Evolutionary conservation across 2,329 filamentous ascomycete species (phyloP).

Genomic region (Claviceps lovelessii): DNA sequence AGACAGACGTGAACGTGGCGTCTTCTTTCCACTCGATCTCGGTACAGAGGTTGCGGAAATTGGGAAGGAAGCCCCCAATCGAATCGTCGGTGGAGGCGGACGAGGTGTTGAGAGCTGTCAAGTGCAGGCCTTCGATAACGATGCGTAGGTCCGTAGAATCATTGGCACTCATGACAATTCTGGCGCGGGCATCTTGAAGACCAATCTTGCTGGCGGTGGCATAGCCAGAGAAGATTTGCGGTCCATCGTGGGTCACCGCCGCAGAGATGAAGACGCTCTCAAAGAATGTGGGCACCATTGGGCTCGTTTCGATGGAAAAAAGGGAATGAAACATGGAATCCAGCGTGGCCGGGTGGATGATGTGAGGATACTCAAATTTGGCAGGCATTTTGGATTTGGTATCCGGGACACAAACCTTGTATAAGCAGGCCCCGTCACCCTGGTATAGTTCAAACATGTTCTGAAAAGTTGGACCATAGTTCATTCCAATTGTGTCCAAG

Average conservation of each 20-base stretch:
- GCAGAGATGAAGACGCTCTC: conserved; percentile 32
- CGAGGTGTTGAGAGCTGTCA: conserved; percentile 22
- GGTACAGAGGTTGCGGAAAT: conserved; percentile 34
- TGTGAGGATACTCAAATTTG: conserved; percentile 36
- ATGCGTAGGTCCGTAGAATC: conserved; percentile 22
- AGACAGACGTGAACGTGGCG: conserved; percentile 12
- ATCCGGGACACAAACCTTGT: conserved; percentile 29
- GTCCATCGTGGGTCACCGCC: conserved; percentile 17
- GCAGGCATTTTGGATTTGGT: conserved; percentile 38
- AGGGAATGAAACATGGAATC: conserved; percentile 42
- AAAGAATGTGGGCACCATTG: conserved; percentile 36
- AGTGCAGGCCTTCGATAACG: conserved; percentile 29
- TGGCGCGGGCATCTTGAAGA: conserved; percentile 25
- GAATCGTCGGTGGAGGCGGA: conserved; percentile 11
- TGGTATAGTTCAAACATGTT: conserved; percentile 27
- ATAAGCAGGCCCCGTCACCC: conserved; percentile 20
- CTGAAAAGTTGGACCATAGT: conserved; percentile 35
- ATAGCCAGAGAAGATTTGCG: conserved; percentile 26
- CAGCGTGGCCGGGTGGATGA: conserved; percentile 44
- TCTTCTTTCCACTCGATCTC: conserved; percentile 34
- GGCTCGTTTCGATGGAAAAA: conserved; percentile 28
- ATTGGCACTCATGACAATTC: conserved; percentile 28
- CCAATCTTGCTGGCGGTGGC: conserved; percentile 23
- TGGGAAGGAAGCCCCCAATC: conserved; percentile 28
- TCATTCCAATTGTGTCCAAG: conserved; percentile 35